These are phyloP conservation scores for Emergomyces pasteurianus DNA, from an alignment of 2,329 filamentous ascomycete species.

Conservation along the genomic window DNA sequence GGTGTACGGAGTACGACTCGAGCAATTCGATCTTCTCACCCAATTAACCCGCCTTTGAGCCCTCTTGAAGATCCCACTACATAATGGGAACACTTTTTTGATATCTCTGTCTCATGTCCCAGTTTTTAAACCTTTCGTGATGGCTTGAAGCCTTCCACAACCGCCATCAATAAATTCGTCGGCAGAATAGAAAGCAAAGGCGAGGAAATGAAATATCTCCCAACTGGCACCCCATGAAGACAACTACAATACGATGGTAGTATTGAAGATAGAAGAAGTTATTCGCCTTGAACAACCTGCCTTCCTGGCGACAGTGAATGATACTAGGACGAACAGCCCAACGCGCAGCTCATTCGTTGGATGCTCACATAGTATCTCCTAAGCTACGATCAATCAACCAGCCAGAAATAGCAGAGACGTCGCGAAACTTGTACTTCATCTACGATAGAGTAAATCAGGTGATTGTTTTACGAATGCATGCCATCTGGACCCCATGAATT, in stretches of 20 bases:
- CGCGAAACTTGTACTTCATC: background rate
- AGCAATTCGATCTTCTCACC: too few relatives aligned
- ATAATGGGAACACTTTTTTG: too few relatives aligned
- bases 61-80: too few relatives aligned
- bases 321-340: background rate
- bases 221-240: background rate
- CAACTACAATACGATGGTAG: background rate
- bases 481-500: background rate
- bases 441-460: background rate
- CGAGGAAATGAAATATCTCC: background rate
- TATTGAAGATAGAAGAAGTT: background rate
- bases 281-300: background rate
- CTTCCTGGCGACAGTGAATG: background rate
- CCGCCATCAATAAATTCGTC: background rate
- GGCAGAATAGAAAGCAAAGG: background rate
- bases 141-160: background rate
- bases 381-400: background rate
- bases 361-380: background rate
- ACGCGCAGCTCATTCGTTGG: background rate
- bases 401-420: background rate
- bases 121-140: background rate
- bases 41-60: too few relatives aligned
- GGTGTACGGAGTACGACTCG: too few relatives aligned
- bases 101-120: background rate
- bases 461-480: background rate